Percentiles rank a stretch among this genome's conserved stretches.
These are phyloP conservation scores for Phytophthora rubi DNA, from an alignment of 352 stramenopile species.

Conservation along the genomic window DNA sequence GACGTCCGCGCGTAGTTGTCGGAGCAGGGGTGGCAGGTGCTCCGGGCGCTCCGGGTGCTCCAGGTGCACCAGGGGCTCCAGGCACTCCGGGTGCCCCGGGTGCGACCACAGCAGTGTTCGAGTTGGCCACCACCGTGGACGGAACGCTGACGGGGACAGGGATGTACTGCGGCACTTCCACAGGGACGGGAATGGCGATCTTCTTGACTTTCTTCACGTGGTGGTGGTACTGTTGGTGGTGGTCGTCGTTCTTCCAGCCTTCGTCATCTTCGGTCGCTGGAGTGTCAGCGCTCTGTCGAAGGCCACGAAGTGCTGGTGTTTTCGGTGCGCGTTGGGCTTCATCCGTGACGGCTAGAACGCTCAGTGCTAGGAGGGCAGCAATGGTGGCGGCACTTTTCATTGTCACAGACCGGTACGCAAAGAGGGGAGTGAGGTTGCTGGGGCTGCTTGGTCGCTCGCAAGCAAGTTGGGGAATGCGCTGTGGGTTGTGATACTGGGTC, in stretches of 20 bases:
- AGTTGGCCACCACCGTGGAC: conserved; percentile 32
- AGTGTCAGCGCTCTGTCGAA: conserved; percentile 11
- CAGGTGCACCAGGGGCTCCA: neutral
- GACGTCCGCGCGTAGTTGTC: too few species aligned
- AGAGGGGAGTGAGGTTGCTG: neutral
- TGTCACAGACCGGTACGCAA: neutral
- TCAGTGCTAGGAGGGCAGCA: conserved; percentile 22
- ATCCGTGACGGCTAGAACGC: conserved; percentile 16
- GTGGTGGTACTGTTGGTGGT: conserved; percentile 18
- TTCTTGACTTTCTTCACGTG: conserved; percentile 44
- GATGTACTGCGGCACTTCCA: conserved; percentile 36
- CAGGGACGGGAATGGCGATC: conserved; percentile 37
- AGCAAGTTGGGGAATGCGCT: conserved; percentile 2
- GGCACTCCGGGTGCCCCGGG: conserved; percentile 14
- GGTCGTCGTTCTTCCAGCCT: conserved; percentile 18
- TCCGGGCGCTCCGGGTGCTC: conserved; percentile 5
- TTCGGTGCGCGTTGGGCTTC: conserved; percentile 3
- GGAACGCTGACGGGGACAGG: conserved; percentile 31
- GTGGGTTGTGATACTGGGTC: neutral
- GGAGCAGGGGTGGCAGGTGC: neutral
- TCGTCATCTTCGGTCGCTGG: conserved; percentile 22
- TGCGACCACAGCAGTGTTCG: conserved; percentile 29
- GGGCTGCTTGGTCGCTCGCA: conserved; percentile 6
- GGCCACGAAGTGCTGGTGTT: conserved; percentile 11
- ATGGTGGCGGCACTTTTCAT: conserved; percentile 29